A percentile compares a stretch with the other conserved stretches of the same genome.
Evolutionary conservation across 208 protist genomes (phyloP).

Genomic region (Phytomonas sp.): DNA sequence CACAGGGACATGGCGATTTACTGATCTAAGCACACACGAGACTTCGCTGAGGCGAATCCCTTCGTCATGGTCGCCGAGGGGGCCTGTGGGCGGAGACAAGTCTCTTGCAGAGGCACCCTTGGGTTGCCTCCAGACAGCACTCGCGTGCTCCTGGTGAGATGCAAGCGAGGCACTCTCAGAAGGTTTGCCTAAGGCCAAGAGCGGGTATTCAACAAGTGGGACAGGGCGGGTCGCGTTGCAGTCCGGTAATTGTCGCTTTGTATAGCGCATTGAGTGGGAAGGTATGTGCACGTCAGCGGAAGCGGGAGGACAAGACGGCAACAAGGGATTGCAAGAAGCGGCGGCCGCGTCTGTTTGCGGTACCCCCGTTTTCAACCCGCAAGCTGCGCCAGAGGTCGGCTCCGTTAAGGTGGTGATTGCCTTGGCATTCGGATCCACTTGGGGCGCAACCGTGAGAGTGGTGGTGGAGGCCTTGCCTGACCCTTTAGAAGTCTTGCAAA

Average conservation of each 20-base stretch:
- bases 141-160: background rate
- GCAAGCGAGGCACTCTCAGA: background rate
- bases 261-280: conserved; percentile 4
- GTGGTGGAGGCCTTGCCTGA: background rate
- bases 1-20: conserved; percentile 34
- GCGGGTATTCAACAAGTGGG: background rate
- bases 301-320: background rate
- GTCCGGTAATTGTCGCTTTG: conserved; percentile 10
- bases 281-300: too few species aligned
- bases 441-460: background rate
- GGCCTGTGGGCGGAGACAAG: background rate
- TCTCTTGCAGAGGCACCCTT: background rate
- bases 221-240: background rate
- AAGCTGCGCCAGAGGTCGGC: background rate
- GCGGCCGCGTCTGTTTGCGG: background rate
- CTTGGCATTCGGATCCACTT: background rate
- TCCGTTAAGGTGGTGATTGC: background rate
- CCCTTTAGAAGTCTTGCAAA: background rate
- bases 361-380: background rate
- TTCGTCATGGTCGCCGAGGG: background rate
- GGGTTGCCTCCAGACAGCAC: background rate
- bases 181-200: background rate
- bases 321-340: background rate
- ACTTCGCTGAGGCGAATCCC: background rate
- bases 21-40: background rate